Evolutionary conservation across 306 rosid species (phyloP).

Genomic region (Geum urbanum): DNA sequence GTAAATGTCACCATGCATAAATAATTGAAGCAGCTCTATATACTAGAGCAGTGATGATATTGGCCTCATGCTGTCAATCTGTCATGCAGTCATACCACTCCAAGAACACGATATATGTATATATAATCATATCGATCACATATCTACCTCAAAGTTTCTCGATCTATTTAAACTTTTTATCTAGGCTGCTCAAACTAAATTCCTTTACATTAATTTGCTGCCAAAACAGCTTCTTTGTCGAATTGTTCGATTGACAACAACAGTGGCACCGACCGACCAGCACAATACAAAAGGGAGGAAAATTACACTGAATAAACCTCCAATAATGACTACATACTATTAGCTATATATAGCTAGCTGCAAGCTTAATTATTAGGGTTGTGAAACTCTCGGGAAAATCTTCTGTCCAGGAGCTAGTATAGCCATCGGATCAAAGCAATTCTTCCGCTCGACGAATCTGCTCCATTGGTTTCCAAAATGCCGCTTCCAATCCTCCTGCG

Average conservation of each 20-base stretch:
- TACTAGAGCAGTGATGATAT: background rate
- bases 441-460: constrained; percentile 52
- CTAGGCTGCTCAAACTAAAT: constrained; percentile 10
- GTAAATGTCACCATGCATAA: constrained; percentile 6
- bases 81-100: constrained; percentile 5
- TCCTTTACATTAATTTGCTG: constrained; percentile 23
- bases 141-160: too few relatives aligned
- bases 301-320: constrained; percentile 10
- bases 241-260: constrained; percentile 18
- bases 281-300: background rate
- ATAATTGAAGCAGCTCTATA: constrained; percentile 6
- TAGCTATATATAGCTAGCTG: background rate
- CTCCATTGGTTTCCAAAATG: constrained; percentile 77
- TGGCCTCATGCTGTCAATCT: constrained; percentile 8
- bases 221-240: constrained; percentile 14
- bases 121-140: too few relatives aligned
- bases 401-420: constrained; percentile 88
- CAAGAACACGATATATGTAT: too few relatives aligned
- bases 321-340: background rate
- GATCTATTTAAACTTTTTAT: too few relatives aligned
- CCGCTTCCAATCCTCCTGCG: constrained; percentile 64
- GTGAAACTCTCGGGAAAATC: constrained; percentile 45
- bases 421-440: constrained; percentile 68
- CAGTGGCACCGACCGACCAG: constrained; percentile 17
- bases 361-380: too few relatives aligned